Evolutionary conservation across 768 basidiomycete species (phyloP).

Genomic region (Thelephora aurantiotincta): DNA sequence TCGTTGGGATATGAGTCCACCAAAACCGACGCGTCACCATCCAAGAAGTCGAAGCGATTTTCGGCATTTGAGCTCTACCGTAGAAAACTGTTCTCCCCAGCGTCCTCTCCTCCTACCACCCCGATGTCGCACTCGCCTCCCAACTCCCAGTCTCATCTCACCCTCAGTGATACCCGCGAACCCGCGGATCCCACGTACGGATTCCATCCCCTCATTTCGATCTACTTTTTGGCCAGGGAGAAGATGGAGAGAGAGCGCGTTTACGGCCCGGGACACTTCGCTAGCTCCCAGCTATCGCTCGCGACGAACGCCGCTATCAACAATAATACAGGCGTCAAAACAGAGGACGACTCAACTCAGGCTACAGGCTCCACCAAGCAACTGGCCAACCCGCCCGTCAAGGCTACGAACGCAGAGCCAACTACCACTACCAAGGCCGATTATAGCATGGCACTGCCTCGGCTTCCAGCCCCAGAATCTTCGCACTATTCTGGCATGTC

Average conservation of each 20-base stretch:
- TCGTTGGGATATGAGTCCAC: conserved; percentile 41
- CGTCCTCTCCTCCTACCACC: conserved; percentile 31
- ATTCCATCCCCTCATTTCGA: conserved; percentile 89
- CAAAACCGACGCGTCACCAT: conserved; percentile 12
- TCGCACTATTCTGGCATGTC: conserved; percentile 74
- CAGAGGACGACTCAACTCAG: conserved; percentile 10
- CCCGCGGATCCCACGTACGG: conserved; percentile 76
- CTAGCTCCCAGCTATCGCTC: conserved; percentile 74
- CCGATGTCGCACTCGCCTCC: conserved; percentile 48
- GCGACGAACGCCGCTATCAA: conserved; percentile 16
- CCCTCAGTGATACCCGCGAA: conserved; percentile 30
- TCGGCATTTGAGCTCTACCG: conserved; percentile 92
- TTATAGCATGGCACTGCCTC: conserved; percentile 73
- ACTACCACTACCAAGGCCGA: conserved; percentile 37
- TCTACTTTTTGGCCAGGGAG: conserved; percentile 92
- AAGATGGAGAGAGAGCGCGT: conserved; percentile 91
- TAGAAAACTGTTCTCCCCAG: conserved; percentile 65
- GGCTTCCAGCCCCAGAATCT: conserved; percentile 68
- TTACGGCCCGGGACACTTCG: conserved; percentile 90
- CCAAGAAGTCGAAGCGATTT: conserved; percentile 71
- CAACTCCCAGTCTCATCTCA: conserved; percentile 39
- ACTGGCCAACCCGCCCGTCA: conserved; percentile 18
- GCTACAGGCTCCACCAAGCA: conserved; percentile 13
- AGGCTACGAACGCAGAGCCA: conserved; percentile 18
- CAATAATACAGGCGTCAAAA: not conserved